Evolutionary conservation across 352 stramenopile genomes (phyloP).

Genomic region (Saprolegnia diclina): DNA sequence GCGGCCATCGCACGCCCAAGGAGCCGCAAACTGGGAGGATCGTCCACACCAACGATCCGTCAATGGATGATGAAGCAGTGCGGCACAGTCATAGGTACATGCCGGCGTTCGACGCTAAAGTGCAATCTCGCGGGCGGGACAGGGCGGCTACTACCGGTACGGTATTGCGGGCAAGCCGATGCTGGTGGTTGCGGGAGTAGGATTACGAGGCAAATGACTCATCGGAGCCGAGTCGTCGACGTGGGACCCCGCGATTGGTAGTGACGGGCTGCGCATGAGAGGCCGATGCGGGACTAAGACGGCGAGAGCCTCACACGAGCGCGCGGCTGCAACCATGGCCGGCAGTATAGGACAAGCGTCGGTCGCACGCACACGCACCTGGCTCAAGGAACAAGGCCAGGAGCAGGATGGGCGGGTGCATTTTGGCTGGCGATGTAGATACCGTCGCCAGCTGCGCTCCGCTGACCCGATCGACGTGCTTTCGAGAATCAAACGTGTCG

Average conservation of each 20-base stretch:
- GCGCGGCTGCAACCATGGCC: too few relatives aligned
- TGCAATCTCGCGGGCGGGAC: neutral
- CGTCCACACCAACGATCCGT: too few relatives aligned
- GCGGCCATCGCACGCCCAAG: neutral
- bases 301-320: too few relatives aligned
- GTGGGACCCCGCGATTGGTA: neutral
- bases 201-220: neutral
- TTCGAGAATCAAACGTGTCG: too few relatives aligned
- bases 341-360: too few relatives aligned
- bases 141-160: neutral
- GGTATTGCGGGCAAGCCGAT: neutral
- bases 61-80: too few relatives aligned
- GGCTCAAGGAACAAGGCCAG: too few relatives aligned
- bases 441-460: neutral
- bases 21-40: neutral
- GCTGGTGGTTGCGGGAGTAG: neutral
- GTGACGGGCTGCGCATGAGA: neutral
- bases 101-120: too few relatives aligned
- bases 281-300: neutral
- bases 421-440: neutral
- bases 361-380: too few relatives aligned
- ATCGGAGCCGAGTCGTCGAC: neutral
- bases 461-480: neutral
- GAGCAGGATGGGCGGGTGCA: neutral
- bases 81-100: too few relatives aligned